phyloP scores from a whole-genome alignment of 1,284 basidiomycete genomes.

The Uromyces viciae-fabae region DNA sequence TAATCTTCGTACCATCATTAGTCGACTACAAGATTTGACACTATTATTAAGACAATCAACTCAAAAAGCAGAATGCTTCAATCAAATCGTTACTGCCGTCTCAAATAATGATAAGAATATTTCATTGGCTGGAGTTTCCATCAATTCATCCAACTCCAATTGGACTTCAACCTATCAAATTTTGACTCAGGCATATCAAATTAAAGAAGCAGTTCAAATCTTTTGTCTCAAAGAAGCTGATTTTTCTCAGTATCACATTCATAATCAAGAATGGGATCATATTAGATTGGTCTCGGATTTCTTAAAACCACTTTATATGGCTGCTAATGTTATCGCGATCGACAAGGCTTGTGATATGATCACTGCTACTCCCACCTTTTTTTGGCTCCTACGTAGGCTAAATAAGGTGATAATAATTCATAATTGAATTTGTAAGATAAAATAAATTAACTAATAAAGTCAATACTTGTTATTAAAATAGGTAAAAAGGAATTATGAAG shows the following conservation, averaged over 20 bases:
- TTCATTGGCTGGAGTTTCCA: neutral
- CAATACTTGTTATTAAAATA: neutral
- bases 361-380: constrained; percentile 17
- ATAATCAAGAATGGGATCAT: neutral
- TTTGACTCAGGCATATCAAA: neutral
- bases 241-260: neutral
- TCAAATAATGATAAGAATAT: neutral
- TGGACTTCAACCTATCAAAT: constrained; percentile 20
- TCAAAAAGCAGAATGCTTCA: neutral
- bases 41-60: neutral
- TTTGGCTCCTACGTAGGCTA: constrained; percentile 7
- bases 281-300: neutral
- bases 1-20: neutral
- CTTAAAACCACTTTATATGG: constrained; percentile 7
- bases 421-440: too few species aligned
- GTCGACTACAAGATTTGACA: constrained; percentile 12
- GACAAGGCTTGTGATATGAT: constrained; percentile 26
- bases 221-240: constrained; percentile 7
- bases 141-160: neutral
- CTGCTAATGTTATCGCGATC: constrained; percentile 8
- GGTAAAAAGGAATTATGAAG: constrained; percentile 21
- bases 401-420: constrained; percentile 13
- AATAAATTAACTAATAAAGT: neutral
- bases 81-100: constrained; percentile 4
- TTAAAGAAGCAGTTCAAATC: constrained; percentile 20